These are phyloP conservation scores for Hymenoscyphus repandus DNA, from an alignment of 2,329 filamentous ascomycete species.

Conservation along the genomic window DNA sequence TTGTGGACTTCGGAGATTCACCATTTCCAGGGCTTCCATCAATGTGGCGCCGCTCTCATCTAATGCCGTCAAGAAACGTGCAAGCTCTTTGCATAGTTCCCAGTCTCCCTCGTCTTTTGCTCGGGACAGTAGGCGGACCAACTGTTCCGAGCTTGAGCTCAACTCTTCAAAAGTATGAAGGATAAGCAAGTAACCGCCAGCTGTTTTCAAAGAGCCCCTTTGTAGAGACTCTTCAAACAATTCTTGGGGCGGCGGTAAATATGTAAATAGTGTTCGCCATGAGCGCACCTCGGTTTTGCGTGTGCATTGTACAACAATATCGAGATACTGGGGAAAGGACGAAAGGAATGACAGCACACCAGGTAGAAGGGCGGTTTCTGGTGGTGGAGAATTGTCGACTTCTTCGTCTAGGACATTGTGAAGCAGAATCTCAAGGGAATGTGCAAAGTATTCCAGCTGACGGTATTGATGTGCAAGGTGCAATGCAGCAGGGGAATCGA, in stretches of 20 bases:
- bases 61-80: conserved; percentile 88
- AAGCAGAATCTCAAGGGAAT: conserved; percentile 85
- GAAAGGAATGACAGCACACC: conserved; percentile 60
- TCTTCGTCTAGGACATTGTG: conserved; percentile 94
- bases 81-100: conserved; percentile 92
- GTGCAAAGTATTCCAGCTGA: conserved; percentile 83
- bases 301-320: conserved; percentile 94
- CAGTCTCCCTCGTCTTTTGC: conserved; percentile 85
- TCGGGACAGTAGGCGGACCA: conserved; percentile 72
- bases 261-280: conserved; percentile 89
- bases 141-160: conserved; percentile 65
- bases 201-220: conserved; percentile 84
- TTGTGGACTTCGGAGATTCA: conserved; percentile 40
- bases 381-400: conserved; percentile 66
- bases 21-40: conserved; percentile 62
- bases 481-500: conserved; percentile 74
- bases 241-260: conserved; percentile 83
- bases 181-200: conserved; percentile 92
- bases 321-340: conserved; percentile 79
- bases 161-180: conserved; percentile 77
- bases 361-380: conserved; percentile 60
- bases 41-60: conserved; percentile 82
- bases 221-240: conserved; percentile 90
- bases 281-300: conserved; percentile 93
- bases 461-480: conserved; percentile 81